phyloP scores from a whole-genome alignment of 78 protist genomes.

The Chrysochromulina tobinii region DNA sequence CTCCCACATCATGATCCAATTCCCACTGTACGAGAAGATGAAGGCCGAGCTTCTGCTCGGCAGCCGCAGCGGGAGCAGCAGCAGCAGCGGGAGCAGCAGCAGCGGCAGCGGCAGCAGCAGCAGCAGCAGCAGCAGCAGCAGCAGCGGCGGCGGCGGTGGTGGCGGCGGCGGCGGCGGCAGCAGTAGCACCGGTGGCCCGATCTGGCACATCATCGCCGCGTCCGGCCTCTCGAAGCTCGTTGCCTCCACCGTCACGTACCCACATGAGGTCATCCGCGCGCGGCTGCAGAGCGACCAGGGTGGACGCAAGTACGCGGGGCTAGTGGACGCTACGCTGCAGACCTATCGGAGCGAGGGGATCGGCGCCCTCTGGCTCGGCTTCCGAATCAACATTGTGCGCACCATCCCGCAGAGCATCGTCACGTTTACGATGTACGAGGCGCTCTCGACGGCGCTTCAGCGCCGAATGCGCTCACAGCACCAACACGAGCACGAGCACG shows the following conservation, averaged over 20 bases:
- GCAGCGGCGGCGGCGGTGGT: too few species aligned
- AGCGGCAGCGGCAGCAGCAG: neutral
- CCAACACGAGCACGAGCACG: too few species aligned
- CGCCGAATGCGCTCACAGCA: too few species aligned
- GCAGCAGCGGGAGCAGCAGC: neutral
- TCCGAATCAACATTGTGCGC: neutral
- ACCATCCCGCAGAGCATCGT: neutral
- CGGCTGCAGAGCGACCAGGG: neutral
- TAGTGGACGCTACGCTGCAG: neutral
- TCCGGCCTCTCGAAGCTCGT: neutral
- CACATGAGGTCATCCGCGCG: conserved; percentile 6
- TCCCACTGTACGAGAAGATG: neutral
- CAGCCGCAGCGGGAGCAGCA: neutral
- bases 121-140: neutral
- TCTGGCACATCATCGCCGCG: neutral
- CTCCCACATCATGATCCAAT: neutral
- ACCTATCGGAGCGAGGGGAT: neutral
- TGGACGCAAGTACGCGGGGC: neutral
- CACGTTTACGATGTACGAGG: neutral
- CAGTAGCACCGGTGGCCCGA: too few species aligned
- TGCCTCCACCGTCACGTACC: neutral
- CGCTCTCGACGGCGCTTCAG: neutral
- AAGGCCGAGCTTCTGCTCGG: neutral
- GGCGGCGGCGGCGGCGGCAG: too few species aligned
- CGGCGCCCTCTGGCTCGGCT: neutral